A percentile compares a stretch with the other conserved stretches of the same genome.
Evolutionary conservation across 805 yeast genomes (phyloP).

Genomic region (Ogataea wickerhamii): DNA sequence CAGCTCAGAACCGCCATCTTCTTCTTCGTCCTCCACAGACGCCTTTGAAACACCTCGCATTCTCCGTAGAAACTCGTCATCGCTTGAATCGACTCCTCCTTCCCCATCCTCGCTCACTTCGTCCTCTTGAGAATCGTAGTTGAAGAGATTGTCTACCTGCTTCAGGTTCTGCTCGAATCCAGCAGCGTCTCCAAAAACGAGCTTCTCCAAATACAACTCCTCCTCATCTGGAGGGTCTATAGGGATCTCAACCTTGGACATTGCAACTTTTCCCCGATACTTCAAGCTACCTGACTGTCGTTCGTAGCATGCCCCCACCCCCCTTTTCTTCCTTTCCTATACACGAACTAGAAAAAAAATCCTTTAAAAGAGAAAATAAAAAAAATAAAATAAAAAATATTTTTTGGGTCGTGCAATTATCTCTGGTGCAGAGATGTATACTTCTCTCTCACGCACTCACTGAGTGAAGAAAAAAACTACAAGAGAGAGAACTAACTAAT

Average conservation of each 20-base stretch:
- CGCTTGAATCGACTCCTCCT: slow-evolving; percentile 24
- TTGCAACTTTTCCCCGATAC: not conserved
- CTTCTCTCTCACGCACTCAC: too few relatives aligned
- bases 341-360: too few relatives aligned
- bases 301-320: too few relatives aligned
- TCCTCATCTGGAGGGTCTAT: slow-evolving; percentile 79
- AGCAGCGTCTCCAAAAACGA: slow-evolving; percentile 85
- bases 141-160: slow-evolving; percentile 54
- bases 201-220: slow-evolving; percentile 71
- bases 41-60: slow-evolving; percentile 38
- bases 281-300: too few relatives aligned
- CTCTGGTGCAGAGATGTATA: too few relatives aligned
- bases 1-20: slow-evolving; percentile 29
- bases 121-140: slow-evolving; percentile 41
- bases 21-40: slow-evolving; percentile 30
- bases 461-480: too few relatives aligned
- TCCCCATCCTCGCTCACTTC: slow-evolving; percentile 20
- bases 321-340: too few relatives aligned
- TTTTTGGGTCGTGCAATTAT: too few relatives aligned
- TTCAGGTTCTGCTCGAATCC: slow-evolving; percentile 67
- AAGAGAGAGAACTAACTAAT: too few relatives aligned
- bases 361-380: too few relatives aligned
- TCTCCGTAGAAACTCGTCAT: slow-evolving; percentile 36
- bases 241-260: slow-evolving; percentile 13
- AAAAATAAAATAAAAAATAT: too few relatives aligned